Base-by-base conservation (phyloP, 140 eudicot species). In the Bidens hawaiensis region DNA sequence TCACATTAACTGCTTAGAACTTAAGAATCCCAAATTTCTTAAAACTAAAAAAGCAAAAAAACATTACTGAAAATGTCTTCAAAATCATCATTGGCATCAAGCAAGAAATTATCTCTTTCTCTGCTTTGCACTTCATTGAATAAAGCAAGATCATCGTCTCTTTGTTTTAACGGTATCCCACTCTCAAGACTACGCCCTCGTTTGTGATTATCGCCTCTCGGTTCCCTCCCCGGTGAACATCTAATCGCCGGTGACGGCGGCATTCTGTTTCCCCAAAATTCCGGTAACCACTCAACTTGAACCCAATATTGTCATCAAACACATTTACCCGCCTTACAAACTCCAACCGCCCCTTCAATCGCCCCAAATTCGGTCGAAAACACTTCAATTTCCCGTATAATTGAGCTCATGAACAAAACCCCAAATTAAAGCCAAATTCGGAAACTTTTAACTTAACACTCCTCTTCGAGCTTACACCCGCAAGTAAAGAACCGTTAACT, bases 101-200 rank as follows among this genome's bases (percentile, higher is more conserved):
- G 87, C 80, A 84, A 80, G 71, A 82, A 88, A 64, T 66, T 77
- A 43, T 88, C 96, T 51, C 49, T 75, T 64, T 88, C 94, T 66
- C 68, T 88, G 74, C 53, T 80, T 77, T 82, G 94, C 72, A 82
- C 76, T 66, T 84, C 94, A 24, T 83, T 82, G 66, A 88, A 88
- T 49, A 88, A 71, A 17, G 87, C 85, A 64, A 88, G 94, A 77
- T 88, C 89, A 53, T 88, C 96, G 6, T 88, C 96, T 57, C 65
- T 82, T 26, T 79, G 89, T 50, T 63, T 76, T 11, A 63, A 30
- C 24, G 56, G 62, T 40, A 79, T 49, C 51, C 81, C 83, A 70
- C 85, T 68, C 82, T 82, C 90, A 21, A 88, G 75, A 79, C 90
- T 84, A 2, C 83, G 83, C 34, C 94, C 94, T 67, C 96, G 72